Conservation (phyloP, 768 basidiomycete genomes). For the Serendipita sp. region DNA sequence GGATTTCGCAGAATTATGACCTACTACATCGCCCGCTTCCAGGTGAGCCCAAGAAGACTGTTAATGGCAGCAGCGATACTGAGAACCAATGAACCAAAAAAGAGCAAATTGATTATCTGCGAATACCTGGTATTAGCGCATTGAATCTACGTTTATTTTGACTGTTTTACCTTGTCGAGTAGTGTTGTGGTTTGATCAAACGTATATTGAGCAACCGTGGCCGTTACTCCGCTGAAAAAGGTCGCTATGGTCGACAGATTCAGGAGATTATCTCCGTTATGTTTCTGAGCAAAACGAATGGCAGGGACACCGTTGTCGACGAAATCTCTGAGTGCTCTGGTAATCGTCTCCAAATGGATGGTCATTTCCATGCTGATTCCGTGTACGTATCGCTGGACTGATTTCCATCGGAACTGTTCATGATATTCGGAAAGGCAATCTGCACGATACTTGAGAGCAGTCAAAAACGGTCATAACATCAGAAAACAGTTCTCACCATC, state of each 20-base stretch:
- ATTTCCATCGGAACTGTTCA: slow-evolving; percentile 58
- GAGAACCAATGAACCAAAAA: slow-evolving; percentile 62
- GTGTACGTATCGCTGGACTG: slow-evolving; percentile 59
- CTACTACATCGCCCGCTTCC: slow-evolving; percentile 74
- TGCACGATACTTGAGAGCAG: neutral
- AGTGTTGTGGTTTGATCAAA: slow-evolving; percentile 26
- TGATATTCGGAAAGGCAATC: slow-evolving; percentile 5
- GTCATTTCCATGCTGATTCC: slow-evolving; percentile 20
- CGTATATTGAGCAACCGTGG: slow-evolving; percentile 46
- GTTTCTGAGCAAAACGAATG: slow-evolving; percentile 60
- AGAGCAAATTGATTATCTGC: slow-evolving; percentile 48
- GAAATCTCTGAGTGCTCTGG: slow-evolving; percentile 51
- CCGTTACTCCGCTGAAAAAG: slow-evolving; percentile 61
- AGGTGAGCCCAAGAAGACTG: slow-evolving; percentile 56
- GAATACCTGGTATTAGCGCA: neutral
- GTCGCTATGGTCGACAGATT: slow-evolving; percentile 64
- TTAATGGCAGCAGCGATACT: slow-evolving; percentile 65
- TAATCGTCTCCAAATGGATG: slow-evolving; percentile 53
- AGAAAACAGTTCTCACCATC: slow-evolving; percentile 26
- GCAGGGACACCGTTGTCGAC: slow-evolving; percentile 65
- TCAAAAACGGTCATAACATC: neutral
- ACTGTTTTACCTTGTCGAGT: slow-evolving; percentile 21
- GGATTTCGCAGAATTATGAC: slow-evolving; percentile 18
- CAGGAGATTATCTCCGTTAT: slow-evolving; percentile 49
- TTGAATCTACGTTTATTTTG: neutral